phyloP scores from a whole-genome alignment of 768 basidiomycete genomes.

The Naematelia encephala region DNA sequence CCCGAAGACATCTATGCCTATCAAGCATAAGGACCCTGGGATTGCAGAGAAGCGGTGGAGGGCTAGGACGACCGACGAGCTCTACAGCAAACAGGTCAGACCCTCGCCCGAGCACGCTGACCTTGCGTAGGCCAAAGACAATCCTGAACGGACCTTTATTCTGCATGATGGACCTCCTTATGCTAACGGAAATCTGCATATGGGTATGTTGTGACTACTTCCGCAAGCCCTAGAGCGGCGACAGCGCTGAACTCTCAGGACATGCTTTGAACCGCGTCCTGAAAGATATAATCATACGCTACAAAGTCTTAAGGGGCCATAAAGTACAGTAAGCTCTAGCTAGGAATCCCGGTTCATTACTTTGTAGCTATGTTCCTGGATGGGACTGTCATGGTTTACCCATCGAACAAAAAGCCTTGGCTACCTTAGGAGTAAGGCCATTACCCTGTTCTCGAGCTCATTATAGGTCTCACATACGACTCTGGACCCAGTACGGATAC shows the following conservation, averaged over 20 bases:
- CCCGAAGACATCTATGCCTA: slow-evolving; percentile 75
- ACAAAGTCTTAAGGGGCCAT: slow-evolving; percentile 70
- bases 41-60: slow-evolving; percentile 62
- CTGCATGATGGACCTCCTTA: slow-evolving; percentile 96
- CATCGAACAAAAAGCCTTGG: slow-evolving; percentile 89
- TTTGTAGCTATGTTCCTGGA: slow-evolving; percentile 77
- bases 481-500: slow-evolving; percentile 62
- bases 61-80: slow-evolving; percentile 63
- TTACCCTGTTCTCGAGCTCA: neutral
- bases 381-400: slow-evolving; percentile 99
- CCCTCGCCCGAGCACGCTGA: neutral
- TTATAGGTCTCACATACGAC: slow-evolving; percentile 58
- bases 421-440: slow-evolving; percentile 62
- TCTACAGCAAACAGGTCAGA: slow-evolving; percentile 62
- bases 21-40: slow-evolving; percentile 63
- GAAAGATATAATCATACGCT: slow-evolving; percentile 93
- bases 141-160: slow-evolving; percentile 68
- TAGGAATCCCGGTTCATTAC: neutral
- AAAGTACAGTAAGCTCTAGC: slow-evolving; percentile 70
- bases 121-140: slow-evolving; percentile 53
- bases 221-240: too few species aligned
- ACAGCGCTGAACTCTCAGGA: slow-evolving; percentile 58
- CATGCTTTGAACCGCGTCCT: slow-evolving; percentile 94
- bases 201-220: slow-evolving; percentile 65
- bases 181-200: slow-evolving; percentile 92